Evolutionary conservation across 495 filamentous ascomycete genomes (phyloP), one percentile per base, ranked within the genome.

Genomic region (Apiosordaria backusii): DNA sequence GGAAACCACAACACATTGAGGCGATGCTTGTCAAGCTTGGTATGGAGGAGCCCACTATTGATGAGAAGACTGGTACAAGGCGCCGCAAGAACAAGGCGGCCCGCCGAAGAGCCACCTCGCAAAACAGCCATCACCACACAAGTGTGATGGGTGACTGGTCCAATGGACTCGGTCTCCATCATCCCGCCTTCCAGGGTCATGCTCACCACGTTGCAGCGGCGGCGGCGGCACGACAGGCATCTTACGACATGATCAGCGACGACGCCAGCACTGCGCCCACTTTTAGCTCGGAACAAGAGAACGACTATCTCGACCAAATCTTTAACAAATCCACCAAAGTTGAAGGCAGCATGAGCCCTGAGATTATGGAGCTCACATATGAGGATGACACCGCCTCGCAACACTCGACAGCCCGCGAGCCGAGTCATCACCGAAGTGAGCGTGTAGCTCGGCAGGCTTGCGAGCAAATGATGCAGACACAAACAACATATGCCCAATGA

Each of bases 401-500:
- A 52, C 62, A 35, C 16, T 64, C 69, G 59, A 29, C 67, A 63
- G 69, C 24, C 27, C 65, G 61, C 57, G 72, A 75, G 16, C 62
- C 71, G n/a, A 66, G 61, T n/a, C 74, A 75, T 59, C 72, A 68
- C 9, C 73, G 68, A 55, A 79, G 78, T 68, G 77, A 76, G 45
- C 71, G 76, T 4, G 76, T 82, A 13, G 79, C 79, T 3, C 75
- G 76, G 19, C 77, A 80, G 29, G 78, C 78, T 0, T 80, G 78
- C 66, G 77, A 80, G 22, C 75, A 80, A 65, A 67, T 80, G 67
- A 73, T 80, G 57, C 70, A 67, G 60, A 67, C 67, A 23, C 69
- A 69, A 63, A 27, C 21, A 25, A 67, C 18, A 27, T 68, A 64
- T 53, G 61, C 50, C 40, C 65, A 66, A 63, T 69, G 50, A 67